Evolutionary conservation across 2,329 filamentous ascomycete species (phyloP).

Genomic region (Ramularia endophylla): DNA sequence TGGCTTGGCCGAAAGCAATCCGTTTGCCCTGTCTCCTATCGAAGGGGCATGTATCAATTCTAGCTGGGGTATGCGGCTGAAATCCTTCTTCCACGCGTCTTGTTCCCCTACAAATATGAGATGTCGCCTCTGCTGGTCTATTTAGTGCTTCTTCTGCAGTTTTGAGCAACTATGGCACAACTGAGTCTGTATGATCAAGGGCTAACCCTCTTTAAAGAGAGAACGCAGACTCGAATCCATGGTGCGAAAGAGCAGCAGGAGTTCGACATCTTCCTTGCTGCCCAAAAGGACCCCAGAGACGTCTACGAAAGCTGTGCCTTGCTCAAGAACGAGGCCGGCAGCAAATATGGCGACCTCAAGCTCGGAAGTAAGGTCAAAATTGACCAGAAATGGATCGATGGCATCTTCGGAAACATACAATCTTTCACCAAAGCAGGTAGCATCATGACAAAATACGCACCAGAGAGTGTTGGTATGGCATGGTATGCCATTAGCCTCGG

Average conservation of each 20-base stretch:
- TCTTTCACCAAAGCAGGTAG: constrained; percentile 14
- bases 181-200: background rate
- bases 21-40: too few relatives aligned
- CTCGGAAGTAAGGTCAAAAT: constrained; percentile 11
- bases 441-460: constrained; percentile 15
- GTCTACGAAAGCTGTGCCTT: background rate
- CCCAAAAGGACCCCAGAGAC: constrained; percentile 2
- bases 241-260: background rate
- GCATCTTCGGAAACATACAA: constrained; percentile 15
- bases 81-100: too few relatives aligned
- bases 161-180: too few relatives aligned
- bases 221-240: constrained; percentile 3
- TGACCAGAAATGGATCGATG: constrained; percentile 9
- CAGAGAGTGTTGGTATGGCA: constrained; percentile 17
- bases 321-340: constrained; percentile 6
- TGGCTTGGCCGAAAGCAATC: too few relatives aligned
- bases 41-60: too few relatives aligned
- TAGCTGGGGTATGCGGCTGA: too few relatives aligned
- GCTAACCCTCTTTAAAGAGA: background rate
- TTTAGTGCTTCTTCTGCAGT: too few relatives aligned
- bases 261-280: constrained; percentile 6
- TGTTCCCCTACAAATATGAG: too few relatives aligned
- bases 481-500: constrained; percentile 17
- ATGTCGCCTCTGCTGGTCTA: too few relatives aligned
- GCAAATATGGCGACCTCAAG: constrained; percentile 10